Evolutionary conservation across 331 rosid species (phyloP), one percentile per base, ranked within the genome.

Genomic region (Malus hybrid): DNA sequence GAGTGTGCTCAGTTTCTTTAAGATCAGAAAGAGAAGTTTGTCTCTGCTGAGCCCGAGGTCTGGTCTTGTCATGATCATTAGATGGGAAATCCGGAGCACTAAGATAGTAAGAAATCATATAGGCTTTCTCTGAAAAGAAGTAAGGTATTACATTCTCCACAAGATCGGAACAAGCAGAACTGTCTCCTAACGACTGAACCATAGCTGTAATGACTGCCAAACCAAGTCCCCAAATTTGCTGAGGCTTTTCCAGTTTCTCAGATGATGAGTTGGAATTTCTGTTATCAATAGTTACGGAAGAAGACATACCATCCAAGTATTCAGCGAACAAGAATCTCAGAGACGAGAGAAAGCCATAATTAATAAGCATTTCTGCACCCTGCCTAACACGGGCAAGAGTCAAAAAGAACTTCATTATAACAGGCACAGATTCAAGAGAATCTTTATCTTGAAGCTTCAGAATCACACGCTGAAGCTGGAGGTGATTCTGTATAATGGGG

Each of bases 291-390:
- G 33, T 78, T 65, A 72, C 76, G 3, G 83, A 73, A 82, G 81
- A 74, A 57, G 74, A 63, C 69, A 71, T 83, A 72, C 81, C 88
- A 63, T 84, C 84, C 78, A 72, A 67, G 80, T 77, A 82, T 63
- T 85, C 89, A 72, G 88, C 42, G 72, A 90, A 88, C 73, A 94
- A 75, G 69, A 86, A 78, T 82, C 89, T 88, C 70, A 94, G 82
- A 74, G 93, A 86, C 10, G 92, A 87, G 74, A 90, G 81, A 86
- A 94, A 86, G 46, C 97, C 96, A 73, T 84, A 77, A 78, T 72
- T 67, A 71, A 86, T 80, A 75, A 94, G 99, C 93, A 94, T 83
- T 75, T 88, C 96, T 68, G 99, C 96, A 78, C 96, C 97, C 81
- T 86, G 97, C 78, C 85, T 89, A 55, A 92, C 90, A 73, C 82